These are phyloP conservation scores for Rhizoclosmatium sp. DNA, from an alignment of 192 early-diverging fungal species.

Conservation along the genomic window DNA sequence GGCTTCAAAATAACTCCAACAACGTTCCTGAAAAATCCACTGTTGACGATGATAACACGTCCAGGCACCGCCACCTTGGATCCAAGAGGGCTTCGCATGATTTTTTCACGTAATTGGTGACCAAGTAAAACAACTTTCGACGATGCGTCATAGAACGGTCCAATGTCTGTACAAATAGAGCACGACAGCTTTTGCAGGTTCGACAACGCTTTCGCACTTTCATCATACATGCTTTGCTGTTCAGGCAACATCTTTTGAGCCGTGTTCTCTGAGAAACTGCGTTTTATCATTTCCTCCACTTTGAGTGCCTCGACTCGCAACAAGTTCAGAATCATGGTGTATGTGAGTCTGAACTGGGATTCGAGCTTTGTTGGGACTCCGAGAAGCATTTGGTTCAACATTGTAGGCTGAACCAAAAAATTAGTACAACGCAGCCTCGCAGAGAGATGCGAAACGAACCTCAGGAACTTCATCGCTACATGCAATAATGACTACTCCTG, in stretches of 20 bases:
- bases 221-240: constrained; percentile 72
- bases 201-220: constrained; percentile 71
- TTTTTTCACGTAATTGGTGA: constrained; percentile 62
- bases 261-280: constrained; percentile 92
- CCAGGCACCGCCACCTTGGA: constrained; percentile 74
- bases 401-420: constrained; percentile 21
- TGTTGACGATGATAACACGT: constrained; percentile 81
- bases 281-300: constrained; percentile 98
- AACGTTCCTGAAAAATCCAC: constrained; percentile 70
- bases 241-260: constrained; percentile 89
- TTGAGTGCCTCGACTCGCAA: constrained; percentile 93
- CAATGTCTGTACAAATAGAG: constrained; percentile 83
- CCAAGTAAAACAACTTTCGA: constrained; percentile 60
- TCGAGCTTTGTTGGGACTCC: constrained; percentile 89
- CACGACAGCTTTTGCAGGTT: constrained; percentile 74
- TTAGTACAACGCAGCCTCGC: background rate
- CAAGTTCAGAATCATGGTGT: constrained; percentile 98
- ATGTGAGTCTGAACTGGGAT: constrained; percentile 96
- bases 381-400: constrained; percentile 81
- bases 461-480: constrained; percentile 69
- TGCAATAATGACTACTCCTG: constrained; percentile 92
- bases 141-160: constrained; percentile 74
- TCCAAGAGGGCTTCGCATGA: constrained; percentile 64
- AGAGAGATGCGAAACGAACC: constrained; percentile 21
- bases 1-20: constrained; percentile 69